phyloP scores from a whole-genome alignment of 2,329 filamentous ascomycete species.

The Trichoderma citrinoviride region DNA sequence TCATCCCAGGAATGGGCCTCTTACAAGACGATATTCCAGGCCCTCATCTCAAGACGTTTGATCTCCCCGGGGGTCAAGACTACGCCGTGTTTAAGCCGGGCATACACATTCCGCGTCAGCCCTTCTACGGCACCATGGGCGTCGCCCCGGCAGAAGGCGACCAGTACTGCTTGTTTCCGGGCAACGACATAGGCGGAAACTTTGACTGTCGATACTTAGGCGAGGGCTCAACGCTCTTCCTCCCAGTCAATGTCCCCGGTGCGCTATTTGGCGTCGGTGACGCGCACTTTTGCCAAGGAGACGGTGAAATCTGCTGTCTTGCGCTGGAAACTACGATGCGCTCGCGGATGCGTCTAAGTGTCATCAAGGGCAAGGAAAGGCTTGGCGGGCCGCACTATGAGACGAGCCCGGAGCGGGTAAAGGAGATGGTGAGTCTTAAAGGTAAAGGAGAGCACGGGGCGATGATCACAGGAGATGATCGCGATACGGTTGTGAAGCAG shows the following conservation, averaged over 20 bases:
- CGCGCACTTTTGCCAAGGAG: constrained; percentile 53
- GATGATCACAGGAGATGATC: constrained; percentile 45
- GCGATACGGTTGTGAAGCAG: constrained; percentile 48
- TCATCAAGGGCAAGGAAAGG: constrained; percentile 47
- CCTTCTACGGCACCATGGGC: constrained; percentile 53
- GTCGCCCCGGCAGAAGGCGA: constrained; percentile 47
- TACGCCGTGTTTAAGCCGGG: constrained; percentile 46
- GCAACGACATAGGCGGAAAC: constrained; percentile 50
- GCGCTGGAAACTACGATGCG: constrained; percentile 54
- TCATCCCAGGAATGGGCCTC: constrained; percentile 50
- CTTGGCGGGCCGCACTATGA: constrained; percentile 48
- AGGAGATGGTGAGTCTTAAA: constrained; percentile 1
- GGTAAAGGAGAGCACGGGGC: constrained; percentile 39
- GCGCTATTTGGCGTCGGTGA: constrained; percentile 31
- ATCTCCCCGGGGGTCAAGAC: constrained; percentile 18
- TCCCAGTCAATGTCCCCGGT: background rate
- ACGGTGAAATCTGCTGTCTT: constrained; percentile 55
- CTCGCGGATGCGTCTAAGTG: constrained; percentile 47
- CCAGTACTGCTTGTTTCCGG: constrained; percentile 50
- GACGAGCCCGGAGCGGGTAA: constrained; percentile 28
- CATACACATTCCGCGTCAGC: constrained; percentile 48
- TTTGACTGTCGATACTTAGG: constrained; percentile 52
- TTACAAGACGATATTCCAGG: constrained; percentile 47
- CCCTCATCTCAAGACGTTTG: constrained; percentile 47
- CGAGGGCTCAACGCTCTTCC: constrained; percentile 40